Evolutionary conservation across 331 rosid genomes (phyloP).

Genomic region (Acacia concinna): DNA sequence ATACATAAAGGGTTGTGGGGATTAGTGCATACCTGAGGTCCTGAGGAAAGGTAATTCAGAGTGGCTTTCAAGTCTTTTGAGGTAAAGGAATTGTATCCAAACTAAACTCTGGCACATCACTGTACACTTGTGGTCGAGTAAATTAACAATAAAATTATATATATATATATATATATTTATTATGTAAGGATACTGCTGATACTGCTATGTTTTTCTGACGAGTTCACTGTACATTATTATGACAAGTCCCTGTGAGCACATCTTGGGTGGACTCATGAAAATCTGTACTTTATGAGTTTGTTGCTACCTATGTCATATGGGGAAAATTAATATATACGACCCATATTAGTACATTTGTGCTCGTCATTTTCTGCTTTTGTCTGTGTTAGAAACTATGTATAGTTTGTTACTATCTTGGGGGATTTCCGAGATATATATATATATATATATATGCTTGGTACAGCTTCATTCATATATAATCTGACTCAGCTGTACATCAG

Average conservation of each 20-base stretch:
- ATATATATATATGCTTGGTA: not conserved
- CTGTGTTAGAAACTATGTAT: not conserved
- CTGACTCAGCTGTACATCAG: not conserved
- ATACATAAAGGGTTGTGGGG: no score
- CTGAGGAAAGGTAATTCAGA: not conserved
- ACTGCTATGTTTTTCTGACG: not conserved
- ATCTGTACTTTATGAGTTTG: not conserved
- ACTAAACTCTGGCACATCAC: not conserved
- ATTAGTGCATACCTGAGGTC: not conserved
- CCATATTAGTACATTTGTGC: not conserved
- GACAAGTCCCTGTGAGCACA: not conserved
- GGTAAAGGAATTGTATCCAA: not conserved
- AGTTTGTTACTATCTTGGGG: not conserved
- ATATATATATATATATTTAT: fast-evolving
- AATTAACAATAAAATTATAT: fast-evolving
- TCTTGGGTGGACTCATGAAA: not conserved
- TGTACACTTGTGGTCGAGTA: not conserved
- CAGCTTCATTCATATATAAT: not conserved
- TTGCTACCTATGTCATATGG: not conserved
- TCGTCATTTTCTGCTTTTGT: not conserved
- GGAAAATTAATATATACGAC: not conserved
- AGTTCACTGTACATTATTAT: not conserved
- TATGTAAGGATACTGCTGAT: not conserved
- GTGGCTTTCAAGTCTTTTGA: not conserved
- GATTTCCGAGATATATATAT: not conserved